Evolutionary conservation across 2,329 filamentous ascomycete genomes (phyloP).

Genomic region (Laburnicola sp.): DNA sequence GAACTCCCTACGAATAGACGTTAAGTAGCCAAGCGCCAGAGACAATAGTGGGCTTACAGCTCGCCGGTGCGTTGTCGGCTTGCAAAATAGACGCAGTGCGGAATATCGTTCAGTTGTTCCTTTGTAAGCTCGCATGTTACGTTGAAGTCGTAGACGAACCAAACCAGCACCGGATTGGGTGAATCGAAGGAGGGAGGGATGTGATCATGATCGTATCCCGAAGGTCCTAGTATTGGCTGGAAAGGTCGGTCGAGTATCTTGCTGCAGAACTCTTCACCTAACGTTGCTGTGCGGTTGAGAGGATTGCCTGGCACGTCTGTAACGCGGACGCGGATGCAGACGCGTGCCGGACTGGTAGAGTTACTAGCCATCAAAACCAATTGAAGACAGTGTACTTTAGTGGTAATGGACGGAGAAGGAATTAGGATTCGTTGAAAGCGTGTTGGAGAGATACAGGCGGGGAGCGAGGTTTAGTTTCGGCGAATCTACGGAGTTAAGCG

Average conservation of each 20-base stretch:
- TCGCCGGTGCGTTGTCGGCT: constrained; percentile 2
- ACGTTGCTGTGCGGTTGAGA: not conserved
- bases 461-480: not conserved
- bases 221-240: not conserved
- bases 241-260: constrained; percentile 4
- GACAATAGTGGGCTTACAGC: constrained; percentile 4
- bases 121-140: constrained; percentile 3
- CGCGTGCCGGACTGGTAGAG: constrained; percentile 1
- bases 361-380: not conserved
- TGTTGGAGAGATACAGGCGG: not conserved
- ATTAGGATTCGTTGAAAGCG: constrained; percentile 1
- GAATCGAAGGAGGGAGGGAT: constrained; percentile 7
- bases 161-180: constrained; percentile 1
- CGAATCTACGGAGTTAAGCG: not conserved
- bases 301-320: constrained; percentile 7
- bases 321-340: constrained; percentile 3
- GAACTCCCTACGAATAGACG: constrained; percentile 5
- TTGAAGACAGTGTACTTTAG: not conserved
- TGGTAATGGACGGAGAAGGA: not conserved
- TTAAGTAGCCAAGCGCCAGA: not conserved
- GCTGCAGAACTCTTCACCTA: constrained; percentile 4
- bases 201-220: constrained; percentile 7
- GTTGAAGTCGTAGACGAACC: constrained; percentile 10
- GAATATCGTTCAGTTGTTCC: constrained; percentile 2
- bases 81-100: constrained; percentile 7